Base-by-base conservation (phyloP, 192 early-diverging fungal species). In the Backusella sp. region DNA sequence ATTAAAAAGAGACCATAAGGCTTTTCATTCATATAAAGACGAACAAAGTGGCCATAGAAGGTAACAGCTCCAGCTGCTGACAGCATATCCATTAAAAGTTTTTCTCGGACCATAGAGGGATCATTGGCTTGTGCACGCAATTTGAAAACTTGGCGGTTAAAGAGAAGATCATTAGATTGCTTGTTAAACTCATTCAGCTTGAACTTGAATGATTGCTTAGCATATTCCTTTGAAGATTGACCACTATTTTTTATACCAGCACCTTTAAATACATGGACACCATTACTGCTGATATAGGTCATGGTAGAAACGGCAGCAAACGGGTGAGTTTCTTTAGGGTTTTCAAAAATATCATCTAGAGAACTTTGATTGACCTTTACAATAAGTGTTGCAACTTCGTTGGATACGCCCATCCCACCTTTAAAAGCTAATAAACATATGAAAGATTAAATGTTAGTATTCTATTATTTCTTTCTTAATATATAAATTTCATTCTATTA, bases 171-270 rank as follows among this genome's bases (percentile, higher is more conserved):
- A 15, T 74, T 35, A 73, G 78, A 74, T 77, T 77, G 35, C 53
- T 80, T 30, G 4, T 35, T 46, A 4, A 80, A 81, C 8, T 79
- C 76, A 56, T 86, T 84, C 41, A 86, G 80, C 28, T 74, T 77
- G 52, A 86, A 34, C 77, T 86, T 86, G 70, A 44, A 74, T 19
- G 73, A 71, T 42, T 79, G 73, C 21, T 74, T 79, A 14, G 83
- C 80, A 41, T 79, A 86, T 35, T 82, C 79, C 44, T 82, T 86
- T 74, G 83, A 80, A 9, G 80, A 82, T 69, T 86, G 78, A 15
- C 85, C 85, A 19, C 80, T 82, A 37, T 81, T 84, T 53, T 84
- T 77, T 66, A 86, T 49, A 44, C 79, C 75, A 53, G 80, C 80
- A 39, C 77, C 74, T 67, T 41, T 70, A 52, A 82, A 84, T 17